Conservation (phyloP, 2,329 filamentous ascomycete species). For the Calonectria hongkongensis region DNA sequence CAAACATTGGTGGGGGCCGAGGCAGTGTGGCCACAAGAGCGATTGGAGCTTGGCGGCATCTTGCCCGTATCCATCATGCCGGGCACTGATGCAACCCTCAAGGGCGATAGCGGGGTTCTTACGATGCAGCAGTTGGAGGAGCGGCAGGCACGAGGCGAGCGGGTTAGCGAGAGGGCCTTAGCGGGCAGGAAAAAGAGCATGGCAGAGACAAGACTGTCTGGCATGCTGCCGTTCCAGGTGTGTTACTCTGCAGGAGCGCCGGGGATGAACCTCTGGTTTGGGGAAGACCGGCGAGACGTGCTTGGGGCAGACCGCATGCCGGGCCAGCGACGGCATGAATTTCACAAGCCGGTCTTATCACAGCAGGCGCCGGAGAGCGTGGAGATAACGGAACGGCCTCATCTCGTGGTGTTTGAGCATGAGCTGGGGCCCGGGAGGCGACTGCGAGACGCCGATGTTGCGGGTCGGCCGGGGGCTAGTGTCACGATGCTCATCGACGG, state of each 20-base stretch:
- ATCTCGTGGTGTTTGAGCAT: slow-evolving; percentile 46
- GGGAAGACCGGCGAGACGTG: slow-evolving; percentile 53
- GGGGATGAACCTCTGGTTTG: slow-evolving; percentile 50
- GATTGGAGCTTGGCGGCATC: slow-evolving; percentile 51
- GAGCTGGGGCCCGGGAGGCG: slow-evolving; percentile 19
- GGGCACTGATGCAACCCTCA: slow-evolving; percentile 14
- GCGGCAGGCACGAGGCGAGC: slow-evolving; percentile 38
- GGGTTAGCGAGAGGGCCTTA: slow-evolving; percentile 45
- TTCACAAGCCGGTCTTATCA: slow-evolving; percentile 41
- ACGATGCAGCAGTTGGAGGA: slow-evolving; percentile 21
- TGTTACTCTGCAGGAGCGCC: slow-evolving; percentile 51
- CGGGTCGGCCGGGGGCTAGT: slow-evolving; percentile 41
- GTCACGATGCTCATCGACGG: slow-evolving; percentile 41
- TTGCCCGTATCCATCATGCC: slow-evolving; percentile 49
- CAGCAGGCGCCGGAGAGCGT: slow-evolving; percentile 16
- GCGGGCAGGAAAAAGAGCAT: slow-evolving; percentile 40
- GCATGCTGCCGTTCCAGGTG: slow-evolving; percentile 53
- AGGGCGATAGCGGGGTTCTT: slow-evolving; percentile 40
- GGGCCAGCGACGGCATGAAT: slow-evolving; percentile 51
- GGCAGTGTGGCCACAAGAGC: slow-evolving; percentile 50
- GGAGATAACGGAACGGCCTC: slow-evolving; percentile 40
- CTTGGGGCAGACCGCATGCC: slow-evolving; percentile 55
- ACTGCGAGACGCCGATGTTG: slow-evolving; percentile 46
- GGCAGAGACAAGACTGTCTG: slow-evolving; percentile 48
- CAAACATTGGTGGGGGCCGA: slow-evolving; percentile 51